Evolutionary conservation across 1,284 basidiomycete species (phyloP), one percentile per base, ranked within the genome.

Genomic region (Ustilago vetiveriae): DNA sequence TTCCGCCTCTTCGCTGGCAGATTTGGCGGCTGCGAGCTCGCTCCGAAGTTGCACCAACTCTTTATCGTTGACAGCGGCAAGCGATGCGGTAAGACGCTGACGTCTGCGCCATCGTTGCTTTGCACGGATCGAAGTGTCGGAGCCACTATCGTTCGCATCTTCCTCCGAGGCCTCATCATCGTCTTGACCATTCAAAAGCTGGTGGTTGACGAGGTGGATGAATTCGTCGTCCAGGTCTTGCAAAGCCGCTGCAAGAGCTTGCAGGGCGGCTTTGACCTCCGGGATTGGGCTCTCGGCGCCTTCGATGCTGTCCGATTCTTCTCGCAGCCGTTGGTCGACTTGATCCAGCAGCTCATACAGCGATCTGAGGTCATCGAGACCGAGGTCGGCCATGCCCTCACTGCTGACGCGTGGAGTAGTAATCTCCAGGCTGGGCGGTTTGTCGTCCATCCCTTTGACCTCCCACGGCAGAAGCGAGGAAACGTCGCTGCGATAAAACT

Each of bases 371-470:
- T 81, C 78, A 1, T 43, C 46, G 2, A 74, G 49, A 1, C 58
- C 56, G 4, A 79, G 65, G 29, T 73, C 63, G 2, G 68, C 64
- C 46, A 60, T 57, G 13, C 44, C 57, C 21, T 66, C 52, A 45
- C 52, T 60, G 29, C 60, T 66, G 35, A 67, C 57, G 3, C 72
- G 53, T 3, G 64, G 62, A 2, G 74, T 75, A 5, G 74, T 76
- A 41, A 81, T 80, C 45, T 81, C 80, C 22, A 81, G 62, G 21
- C 58, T 66, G 0, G 75, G 77, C 6, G 73, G 63, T 14, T 60
- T 57, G 38, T 70, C 73, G 17, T 79, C 77, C 51, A 79, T 64
- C 6, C 71, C 66, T 22, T 69, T 67, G 40, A 75, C 56, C 26
- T 78, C 70, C 74, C 76, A 80, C 5, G 79, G 79, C 30, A 79